Base-by-base conservation (phyloP, 805 yeast species). In the Grigorovia yakushimaensis region DNA sequence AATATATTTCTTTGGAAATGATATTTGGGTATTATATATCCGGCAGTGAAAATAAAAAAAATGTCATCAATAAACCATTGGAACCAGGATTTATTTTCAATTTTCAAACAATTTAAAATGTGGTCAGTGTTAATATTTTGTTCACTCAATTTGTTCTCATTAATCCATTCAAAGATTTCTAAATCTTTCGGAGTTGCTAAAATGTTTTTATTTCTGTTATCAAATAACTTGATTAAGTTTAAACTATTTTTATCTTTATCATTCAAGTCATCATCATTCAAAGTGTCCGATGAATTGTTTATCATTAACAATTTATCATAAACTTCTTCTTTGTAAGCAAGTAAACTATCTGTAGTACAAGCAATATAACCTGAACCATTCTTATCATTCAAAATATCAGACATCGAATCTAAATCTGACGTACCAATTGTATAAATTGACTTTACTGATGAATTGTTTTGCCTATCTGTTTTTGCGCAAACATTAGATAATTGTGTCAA, bases 301-400 rank as follows among this genome's bases (percentile, higher is more conserved):
- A 62, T 41, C 45, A 45, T 54, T 30, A 63, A 40, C 3, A 56
- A 48, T 23, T 53, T 53, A 44, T 62, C 68, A 43, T 54, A 62
- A 8, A 60, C 45, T 27, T 60, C 62, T 5, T 53, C 45, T 27
- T 54, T 57, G 39, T 48, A 51, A 7, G 52, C 27, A 30, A 64
- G 43, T 30, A 64, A 56, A 39, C 58, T 64, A 45, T 64, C 68
- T 42, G 61, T 61, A 5, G 68, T 62, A 20, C 62, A 61, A 15
- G 66, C 68, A 20, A 64, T 50, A 45, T 50, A 60, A 4, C 62
- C 58, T 8, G 42, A 27, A 18, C 47, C 23, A 20, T 40, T 43
- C 18, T 20, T 24, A 7, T 11, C 22, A 24, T 22, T 17, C 5
- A 45, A 22, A 3, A 19, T 19, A 17, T 39, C 44, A 2, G 50